Percentiles rank a stretch among this genome's conserved stretches.
Conservation (phyloP, 2,329 filamentous ascomycete genomes). For the Corinectria fuckeliana region DNA sequence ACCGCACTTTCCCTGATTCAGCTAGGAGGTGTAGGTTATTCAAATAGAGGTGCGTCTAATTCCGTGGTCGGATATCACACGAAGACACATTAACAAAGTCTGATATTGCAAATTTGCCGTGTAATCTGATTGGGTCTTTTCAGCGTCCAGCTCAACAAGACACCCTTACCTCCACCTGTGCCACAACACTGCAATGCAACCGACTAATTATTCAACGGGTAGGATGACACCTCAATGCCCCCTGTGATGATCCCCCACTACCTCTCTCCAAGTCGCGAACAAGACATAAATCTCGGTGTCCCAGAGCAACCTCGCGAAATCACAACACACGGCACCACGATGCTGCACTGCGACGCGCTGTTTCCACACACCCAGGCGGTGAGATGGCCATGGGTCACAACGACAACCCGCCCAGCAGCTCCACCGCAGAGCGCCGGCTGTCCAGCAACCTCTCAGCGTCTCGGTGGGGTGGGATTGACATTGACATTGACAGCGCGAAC, state of each 20-base stretch:
- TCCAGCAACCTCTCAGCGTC: neutral
- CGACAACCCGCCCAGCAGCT: neutral
- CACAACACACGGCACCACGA: neutral
- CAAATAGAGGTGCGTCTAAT: no score
- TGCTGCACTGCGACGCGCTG: neutral
- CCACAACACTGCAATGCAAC: neutral
- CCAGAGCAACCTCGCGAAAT: neutral
- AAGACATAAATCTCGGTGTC: no score
- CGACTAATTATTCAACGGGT: neutral
- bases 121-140: conserved; percentile 1
- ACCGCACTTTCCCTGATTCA: no score
- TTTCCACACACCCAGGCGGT: conserved; percentile 8
- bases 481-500: conserved; percentile 1
- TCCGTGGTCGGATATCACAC: no score
- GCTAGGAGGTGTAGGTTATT: no score
- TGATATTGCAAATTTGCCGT: no score
- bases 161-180: neutral
- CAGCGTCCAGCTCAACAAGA: neutral
- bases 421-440: neutral
- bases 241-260: conserved; percentile 9
- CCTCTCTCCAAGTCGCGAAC: no score
- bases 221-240: conserved; percentile 8
- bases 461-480: neutral
- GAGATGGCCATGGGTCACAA: conserved; percentile 1
- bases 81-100: no score